phyloP scores from a whole-genome alignment of 2,329 filamentous ascomycete species.

The Pyricularia grisea region DNA sequence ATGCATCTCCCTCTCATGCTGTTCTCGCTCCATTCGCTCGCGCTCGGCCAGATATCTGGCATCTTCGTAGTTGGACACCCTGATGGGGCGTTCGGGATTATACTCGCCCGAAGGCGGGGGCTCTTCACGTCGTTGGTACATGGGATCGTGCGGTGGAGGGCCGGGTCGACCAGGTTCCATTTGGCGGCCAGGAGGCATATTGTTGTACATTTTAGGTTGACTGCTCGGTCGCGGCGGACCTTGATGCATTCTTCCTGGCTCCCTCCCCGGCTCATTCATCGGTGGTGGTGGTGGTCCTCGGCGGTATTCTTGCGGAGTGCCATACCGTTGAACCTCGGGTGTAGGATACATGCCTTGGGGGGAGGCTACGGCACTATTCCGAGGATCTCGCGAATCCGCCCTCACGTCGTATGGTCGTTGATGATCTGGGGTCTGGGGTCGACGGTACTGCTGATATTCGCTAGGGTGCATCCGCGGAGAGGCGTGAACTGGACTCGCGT shows the following conservation, averaged over 20 bases:
- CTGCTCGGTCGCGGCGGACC: constrained; percentile 39
- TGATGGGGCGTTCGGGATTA: constrained; percentile 37
- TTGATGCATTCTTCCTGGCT: constrained; percentile 24
- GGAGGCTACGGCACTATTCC: constrained; percentile 35
- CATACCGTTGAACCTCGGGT: constrained; percentile 48
- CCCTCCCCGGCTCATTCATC: constrained; percentile 35
- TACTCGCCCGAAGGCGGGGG: constrained; percentile 35
- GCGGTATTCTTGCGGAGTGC: constrained; percentile 48
- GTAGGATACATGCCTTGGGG: constrained; percentile 42
- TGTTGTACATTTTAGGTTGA: constrained; percentile 40
- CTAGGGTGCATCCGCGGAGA: constrained; percentile 47
- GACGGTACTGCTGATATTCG: constrained; percentile 53
- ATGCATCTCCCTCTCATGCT: constrained; percentile 28
- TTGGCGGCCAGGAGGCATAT: constrained; percentile 30
- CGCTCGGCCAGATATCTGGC: constrained; percentile 39
- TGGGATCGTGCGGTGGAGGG: constrained; percentile 20
- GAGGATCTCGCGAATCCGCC: constrained; percentile 24
- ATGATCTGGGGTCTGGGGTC: constrained; percentile 67
- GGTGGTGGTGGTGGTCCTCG: constrained; percentile 31
- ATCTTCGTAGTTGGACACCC: constrained; percentile 42
- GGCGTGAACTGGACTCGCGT: constrained; percentile 39
- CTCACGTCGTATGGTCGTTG: constrained; percentile 42
- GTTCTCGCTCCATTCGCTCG: constrained; percentile 30
- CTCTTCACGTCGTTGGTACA: constrained; percentile 42
- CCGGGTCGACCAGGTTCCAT: constrained; percentile 34